Conservation (phyloP, 805 yeast genomes). For the Pichia ethanolica region DNA sequence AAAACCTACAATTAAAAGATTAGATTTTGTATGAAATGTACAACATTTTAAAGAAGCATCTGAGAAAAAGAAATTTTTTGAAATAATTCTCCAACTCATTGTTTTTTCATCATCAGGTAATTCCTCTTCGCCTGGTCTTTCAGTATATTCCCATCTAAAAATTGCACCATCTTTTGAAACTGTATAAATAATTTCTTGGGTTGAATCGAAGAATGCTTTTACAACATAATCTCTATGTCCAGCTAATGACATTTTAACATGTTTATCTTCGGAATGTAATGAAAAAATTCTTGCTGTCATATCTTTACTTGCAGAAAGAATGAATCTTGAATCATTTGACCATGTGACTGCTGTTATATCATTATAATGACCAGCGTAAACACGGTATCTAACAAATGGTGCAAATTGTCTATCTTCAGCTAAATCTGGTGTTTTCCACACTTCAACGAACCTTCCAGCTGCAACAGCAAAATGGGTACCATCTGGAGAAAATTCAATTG, state of each 20-base stretch:
- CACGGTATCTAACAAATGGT: slow-evolving; percentile 85
- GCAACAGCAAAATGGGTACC: slow-evolving; percentile 86
- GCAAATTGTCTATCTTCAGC: slow-evolving; percentile 89
- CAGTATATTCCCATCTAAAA: slow-evolving; percentile 82
- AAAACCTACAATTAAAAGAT: slow-evolving; percentile 82
- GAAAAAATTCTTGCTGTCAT: slow-evolving; percentile 84
- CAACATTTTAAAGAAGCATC: slow-evolving; percentile 72
- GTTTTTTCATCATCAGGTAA: slow-evolving; percentile 37
- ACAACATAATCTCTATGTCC: slow-evolving; percentile 91
- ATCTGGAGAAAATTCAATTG: slow-evolving; percentile 79
- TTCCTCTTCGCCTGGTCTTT: slow-evolving; percentile 42
- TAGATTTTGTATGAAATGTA: slow-evolving; percentile 68
- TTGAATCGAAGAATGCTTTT: slow-evolving; percentile 77
- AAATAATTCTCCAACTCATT: slow-evolving; percentile 75
- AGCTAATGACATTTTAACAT: slow-evolving; percentile 76
- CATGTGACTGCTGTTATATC: slow-evolving; percentile 74
- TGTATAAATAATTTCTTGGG: slow-evolving; percentile 86
- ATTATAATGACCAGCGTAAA: slow-evolving; percentile 88
- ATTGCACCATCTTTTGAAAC: slow-evolving; percentile 92
- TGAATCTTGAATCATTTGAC: slow-evolving; percentile 87
- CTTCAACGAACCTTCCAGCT: slow-evolving; percentile 71
- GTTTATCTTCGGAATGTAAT: slow-evolving; percentile 57
- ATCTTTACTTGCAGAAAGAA: slow-evolving; percentile 82
- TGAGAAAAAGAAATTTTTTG: slow-evolving; percentile 67
- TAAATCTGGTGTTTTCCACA: slow-evolving; percentile 85